These are phyloP conservation scores for Phytopythium litorale DNA, from an alignment of 352 stramenopile species.

Conservation along the genomic window DNA sequence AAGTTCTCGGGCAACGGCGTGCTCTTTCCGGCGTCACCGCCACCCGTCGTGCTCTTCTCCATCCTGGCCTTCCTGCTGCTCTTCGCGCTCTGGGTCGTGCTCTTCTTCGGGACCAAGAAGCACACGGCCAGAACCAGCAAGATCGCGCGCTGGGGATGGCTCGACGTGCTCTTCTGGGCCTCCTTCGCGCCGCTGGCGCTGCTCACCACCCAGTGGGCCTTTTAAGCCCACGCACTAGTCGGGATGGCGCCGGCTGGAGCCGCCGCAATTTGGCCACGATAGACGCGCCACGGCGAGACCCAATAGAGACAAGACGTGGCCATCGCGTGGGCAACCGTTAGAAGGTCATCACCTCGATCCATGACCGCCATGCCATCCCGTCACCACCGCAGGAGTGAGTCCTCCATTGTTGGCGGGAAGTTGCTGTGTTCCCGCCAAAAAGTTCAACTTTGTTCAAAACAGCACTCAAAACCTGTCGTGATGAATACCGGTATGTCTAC, in stretches of 20 bases:
- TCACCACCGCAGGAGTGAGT: too few relatives aligned
- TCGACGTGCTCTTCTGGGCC: constrained; percentile 85
- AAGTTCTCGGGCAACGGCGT: constrained; percentile 68
- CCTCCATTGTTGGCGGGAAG: too few relatives aligned
- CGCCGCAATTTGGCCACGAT: background rate
- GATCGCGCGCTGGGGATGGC: constrained; percentile 46
- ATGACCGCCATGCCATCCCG: too few relatives aligned
- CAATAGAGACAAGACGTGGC: too few relatives aligned
- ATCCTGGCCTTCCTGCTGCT: constrained; percentile 60
- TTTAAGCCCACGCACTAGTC: constrained; percentile 19
- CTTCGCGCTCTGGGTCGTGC: constrained; percentile 74
- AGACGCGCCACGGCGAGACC: background rate
- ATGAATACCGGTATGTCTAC: background rate
- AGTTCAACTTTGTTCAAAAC: too few relatives aligned
- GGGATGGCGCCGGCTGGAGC: background rate
- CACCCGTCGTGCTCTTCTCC: constrained; percentile 45
- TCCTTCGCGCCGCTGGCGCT: constrained; percentile 79
- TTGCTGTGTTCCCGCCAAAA: too few relatives aligned
- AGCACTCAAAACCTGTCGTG: background rate
- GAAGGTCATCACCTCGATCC: too few relatives aligned
- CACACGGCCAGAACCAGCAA: constrained; percentile 5
- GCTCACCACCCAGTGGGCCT: constrained; percentile 83
- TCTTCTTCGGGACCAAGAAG: constrained; percentile 51
- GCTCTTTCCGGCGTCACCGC: constrained; percentile 55
- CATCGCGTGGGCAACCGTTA: too few relatives aligned